Base-by-base conservation (phyloP, 2,329 filamentous ascomycete species). In the Boeremia exigua region DNA sequence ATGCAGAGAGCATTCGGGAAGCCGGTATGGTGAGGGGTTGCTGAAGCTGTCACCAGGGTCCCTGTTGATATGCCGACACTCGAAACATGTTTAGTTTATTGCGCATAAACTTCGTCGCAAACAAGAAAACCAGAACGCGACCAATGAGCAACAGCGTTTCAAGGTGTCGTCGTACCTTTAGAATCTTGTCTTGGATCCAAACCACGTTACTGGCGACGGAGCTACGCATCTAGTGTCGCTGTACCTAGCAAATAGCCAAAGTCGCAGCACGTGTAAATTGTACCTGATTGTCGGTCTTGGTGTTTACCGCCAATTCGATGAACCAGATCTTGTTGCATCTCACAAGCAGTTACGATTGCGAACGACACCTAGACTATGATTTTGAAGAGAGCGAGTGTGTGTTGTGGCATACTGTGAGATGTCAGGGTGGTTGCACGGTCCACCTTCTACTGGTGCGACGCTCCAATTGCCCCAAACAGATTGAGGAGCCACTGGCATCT, bases 41-140 rank as follows among this genome's bases (percentile, higher is more conserved):
- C 19, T 27, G 28, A 27, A 27, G 4, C 34, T 40, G 15, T 56
- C 54, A 56, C 38, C 30, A n/a, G 27, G 23, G 58, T 54, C 66
- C 59, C 56, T 60, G 61, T 40, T 17, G 14, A 14, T 44, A 45
- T 43, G 38, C 14, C 44, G 44, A 28, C 48, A 52, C 47, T 61
- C 62, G 65, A 70, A 71, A 71, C 69, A 69, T 67, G 66, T 71
- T 68, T 67, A 34, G 60, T 61, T 62, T 62, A 61, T 54, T 63
- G 32, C 53, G 54, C 54, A 52, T 57, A 29, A 48, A 52, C 29
- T 9, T 40, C 19, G 3, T 23, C 23, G 8, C 15, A 33, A 27
- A 23, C 14, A 29, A 36, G 28, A 54, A 51, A 42, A 32, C 38
- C 11, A 44, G 17, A 33, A 53, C 17, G 19, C 15, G 19, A 36